Base-by-base conservation (phyloP, 2,329 filamentous ascomycete species). In the Bipolaris sorokiniana region DNA sequence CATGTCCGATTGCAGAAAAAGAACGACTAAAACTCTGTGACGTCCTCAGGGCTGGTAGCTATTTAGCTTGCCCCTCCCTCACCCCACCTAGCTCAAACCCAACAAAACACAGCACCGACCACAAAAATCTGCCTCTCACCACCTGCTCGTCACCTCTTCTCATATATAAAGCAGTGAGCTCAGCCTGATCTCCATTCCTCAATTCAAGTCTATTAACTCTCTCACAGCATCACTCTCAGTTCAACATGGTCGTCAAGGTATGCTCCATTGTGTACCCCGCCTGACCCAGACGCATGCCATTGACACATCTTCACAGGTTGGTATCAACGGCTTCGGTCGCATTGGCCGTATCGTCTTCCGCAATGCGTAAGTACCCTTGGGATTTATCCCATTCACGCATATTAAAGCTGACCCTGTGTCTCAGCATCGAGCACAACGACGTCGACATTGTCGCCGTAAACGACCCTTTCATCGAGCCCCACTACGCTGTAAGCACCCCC, bases 281-380 rank as follows among this genome's bases (percentile, higher is more conserved):
- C 54, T 48, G 38, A 46, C 42, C 51, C 49, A 26, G 40, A 45
- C 45, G 40, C 63, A 67, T 15, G 58, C 59, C 56, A 67, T 63
- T 74, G 65, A 72, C 67, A 63, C 53, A 38, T 58, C 48, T 51
- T 42, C 54, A 53, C 57, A 96, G 88, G 91, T 96, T 79, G 92
- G 92, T 81, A 97, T 97, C 90, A 98, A 97, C 90, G 94, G 95
- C 82, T 99, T 99, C 86, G 95, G 95, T 85, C 93, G 95, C 83
- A 99, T 99, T 83, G 95, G 95, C 78, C 91, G 95, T 81, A 97
- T 99, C 81, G 87, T 98, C 86, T 95, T 98, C 90, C 92, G 94
- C 85, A 98, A 97, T 85, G 91, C 94, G 86, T 89, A 78, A 79
- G 86, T 86, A 26, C 42, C 46, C 56, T 47, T 18, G 42, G 23